phyloP scores from a whole-genome alignment of 1,284 basidiomycete species.

The Ustilago trichophora region DNA sequence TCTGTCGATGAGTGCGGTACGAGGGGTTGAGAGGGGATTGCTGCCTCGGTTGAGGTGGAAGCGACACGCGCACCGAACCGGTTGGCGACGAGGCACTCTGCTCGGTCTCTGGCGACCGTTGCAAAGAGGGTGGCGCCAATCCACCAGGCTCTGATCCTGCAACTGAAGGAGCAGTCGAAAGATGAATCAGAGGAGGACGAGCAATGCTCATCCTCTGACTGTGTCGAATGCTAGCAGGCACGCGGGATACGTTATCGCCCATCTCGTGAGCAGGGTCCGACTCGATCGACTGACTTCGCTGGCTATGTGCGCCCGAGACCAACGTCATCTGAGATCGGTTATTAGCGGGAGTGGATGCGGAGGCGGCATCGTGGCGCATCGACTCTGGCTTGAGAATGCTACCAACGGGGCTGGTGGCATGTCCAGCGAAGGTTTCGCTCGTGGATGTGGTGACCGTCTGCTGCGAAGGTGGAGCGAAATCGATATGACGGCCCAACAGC shows the following conservation, averaged over 20 bases:
- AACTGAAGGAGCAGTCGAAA: constrained; percentile 21
- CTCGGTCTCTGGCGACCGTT: constrained; percentile 29
- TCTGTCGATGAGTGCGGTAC: constrained; percentile 12
- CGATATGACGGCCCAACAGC: constrained; percentile 30
- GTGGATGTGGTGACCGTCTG: background rate
- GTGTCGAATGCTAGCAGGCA: constrained; percentile 22
- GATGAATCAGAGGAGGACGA: constrained; percentile 29
- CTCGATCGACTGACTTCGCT: constrained; percentile 25
- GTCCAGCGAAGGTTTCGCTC: constrained; percentile 5
- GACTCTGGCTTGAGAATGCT: constrained; percentile 21
- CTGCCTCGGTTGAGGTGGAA: constrained; percentile 19
- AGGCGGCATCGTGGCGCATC: background rate
- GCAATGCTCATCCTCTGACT: constrained; percentile 31
- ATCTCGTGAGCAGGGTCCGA: constrained; percentile 6
- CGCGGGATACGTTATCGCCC: background rate
- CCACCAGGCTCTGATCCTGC: background rate
- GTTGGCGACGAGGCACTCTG: background rate
- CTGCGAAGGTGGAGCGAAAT: constrained; percentile 4
- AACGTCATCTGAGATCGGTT: constrained; percentile 28
- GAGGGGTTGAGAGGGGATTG: constrained; percentile 30
- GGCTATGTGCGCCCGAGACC: constrained; percentile 22
- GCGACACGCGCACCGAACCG: constrained; percentile 16
- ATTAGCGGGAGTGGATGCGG: background rate
- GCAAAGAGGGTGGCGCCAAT: constrained; percentile 9
- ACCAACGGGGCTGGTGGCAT: constrained; percentile 1